A percentile compares a stretch with the other conserved stretches of the same genome.
phyloP scores from a whole-genome alignment of 1,284 basidiomycete species.

The Stygiomarasmius scandens region DNA sequence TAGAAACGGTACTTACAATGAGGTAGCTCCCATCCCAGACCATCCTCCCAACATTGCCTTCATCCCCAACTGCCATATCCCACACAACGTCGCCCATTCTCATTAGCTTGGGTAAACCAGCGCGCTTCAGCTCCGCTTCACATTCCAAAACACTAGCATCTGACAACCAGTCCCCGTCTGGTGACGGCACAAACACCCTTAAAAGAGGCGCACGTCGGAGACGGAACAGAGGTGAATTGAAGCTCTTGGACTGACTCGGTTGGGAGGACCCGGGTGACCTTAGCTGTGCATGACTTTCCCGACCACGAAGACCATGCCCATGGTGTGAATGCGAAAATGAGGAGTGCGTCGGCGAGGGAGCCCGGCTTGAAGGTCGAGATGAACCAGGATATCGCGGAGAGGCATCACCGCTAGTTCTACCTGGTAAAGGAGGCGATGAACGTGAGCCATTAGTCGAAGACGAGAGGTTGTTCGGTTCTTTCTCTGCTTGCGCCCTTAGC shows the following conservation, averaged over 20 bases:
- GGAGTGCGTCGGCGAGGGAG: conserved; percentile 63
- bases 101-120: conserved; percentile 59
- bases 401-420: conserved; percentile 16
- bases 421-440: conserved; percentile 14
- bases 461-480: conserved; percentile 32
- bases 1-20: conserved; percentile 53
- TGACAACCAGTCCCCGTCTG: conserved; percentile 80
- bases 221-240: conserved; percentile 70
- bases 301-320: conserved; percentile 23
- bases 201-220: conserved; percentile 70
- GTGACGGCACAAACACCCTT: conserved; percentile 78
- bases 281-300: background rate
- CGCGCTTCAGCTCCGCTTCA: conserved; percentile 72
- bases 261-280: conserved; percentile 8
- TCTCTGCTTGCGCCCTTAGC: conserved; percentile 73
- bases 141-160: conserved; percentile 78
- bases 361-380: conserved; percentile 56
- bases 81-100: conserved; percentile 78
- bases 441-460: conserved; percentile 16
- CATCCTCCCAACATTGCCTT: conserved; percentile 76
- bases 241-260: conserved; percentile 28
- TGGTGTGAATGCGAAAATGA: conserved; percentile 45
- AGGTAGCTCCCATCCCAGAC: conserved; percentile 85
- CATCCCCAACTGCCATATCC: conserved; percentile 81
- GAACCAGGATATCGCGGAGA: conserved; percentile 20